Evolutionary conservation across 2,329 filamentous ascomycete species (phyloP), one percentile per base, ranked within the genome.

Genomic region (Verticillium longisporum): DNA sequence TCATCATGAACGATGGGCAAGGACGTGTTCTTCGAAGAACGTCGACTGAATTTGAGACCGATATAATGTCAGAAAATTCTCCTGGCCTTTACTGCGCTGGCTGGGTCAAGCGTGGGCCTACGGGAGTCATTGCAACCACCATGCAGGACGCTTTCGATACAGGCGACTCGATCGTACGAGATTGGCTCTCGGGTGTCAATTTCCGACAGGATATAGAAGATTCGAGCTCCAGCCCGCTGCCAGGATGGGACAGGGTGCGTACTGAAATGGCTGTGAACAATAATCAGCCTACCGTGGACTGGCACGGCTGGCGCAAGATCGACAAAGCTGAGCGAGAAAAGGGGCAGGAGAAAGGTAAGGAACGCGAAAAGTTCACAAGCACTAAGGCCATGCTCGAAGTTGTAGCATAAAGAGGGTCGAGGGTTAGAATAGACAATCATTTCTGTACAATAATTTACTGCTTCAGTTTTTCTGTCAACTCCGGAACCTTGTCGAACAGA

Each of bases 21-120:
- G 95, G 95, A 0, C 86, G 95, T 58, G 85, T 96, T 21, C 72
- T 72, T 60, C 78, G 68, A 68, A 70, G 61, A 62, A 68, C 63
- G 53, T 68, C 58, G 45, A 63, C 18, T 67, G 71, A 65, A 62
- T 71, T 65, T 73, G 66, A 65, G 73, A 53, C 15, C 13, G 41
- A 59, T 32, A 6, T 62, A 68, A 80, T 59, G 67, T 78, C 66
- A 75, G 81, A 63, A 69, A 78, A 66, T 70, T 84, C 72, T 69
- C 85, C 88, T 0, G 92, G 94, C 0, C 74, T 97, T 33, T 99
- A 99, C 75, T 96, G 92, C 66, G 90, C 94, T 15, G 95, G 95
- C 0, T 99, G 95, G 95, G 92, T 97, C 10, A 98, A 98, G 77
- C 85, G 89, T 38, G 95, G 95, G 0, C 94, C 95, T 0, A 97